Conservation (phyloP, 31 red algal species). For the Odonthalia washingtoniensis region DNA sequence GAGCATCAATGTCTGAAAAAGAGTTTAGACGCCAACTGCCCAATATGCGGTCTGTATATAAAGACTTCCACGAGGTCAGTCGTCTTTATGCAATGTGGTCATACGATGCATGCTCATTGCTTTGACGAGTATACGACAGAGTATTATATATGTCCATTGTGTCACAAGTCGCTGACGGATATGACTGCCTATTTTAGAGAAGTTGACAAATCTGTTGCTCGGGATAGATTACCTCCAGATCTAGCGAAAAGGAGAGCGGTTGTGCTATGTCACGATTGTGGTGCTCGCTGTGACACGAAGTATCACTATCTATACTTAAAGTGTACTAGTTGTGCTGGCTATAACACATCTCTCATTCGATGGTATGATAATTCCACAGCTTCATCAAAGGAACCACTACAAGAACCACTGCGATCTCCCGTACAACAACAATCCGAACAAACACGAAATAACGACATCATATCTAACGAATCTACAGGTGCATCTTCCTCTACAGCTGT, state of each 20-base stretch:
- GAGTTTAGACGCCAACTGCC: slow-evolving; percentile 92
- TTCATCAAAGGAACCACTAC: no score
- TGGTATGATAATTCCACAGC: no score
- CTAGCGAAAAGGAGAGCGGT: slow-evolving; percentile 64
- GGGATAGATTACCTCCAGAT: slow-evolving; percentile 57
- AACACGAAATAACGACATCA: no score
- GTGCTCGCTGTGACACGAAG: slow-evolving; percentile 25
- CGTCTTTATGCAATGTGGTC: slow-evolving; percentile 92
- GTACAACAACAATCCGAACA: no score
- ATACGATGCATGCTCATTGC: slow-evolving; percentile 94
- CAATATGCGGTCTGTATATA: slow-evolving; percentile 89
- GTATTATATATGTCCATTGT: slow-evolving; percentile 79
- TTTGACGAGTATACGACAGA: slow-evolving; percentile 58
- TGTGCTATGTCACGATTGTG: slow-evolving; percentile 90
- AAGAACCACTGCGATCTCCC: no score
- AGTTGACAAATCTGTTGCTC: slow-evolving; percentile 60
- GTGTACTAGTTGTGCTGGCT: slow-evolving; percentile 74
- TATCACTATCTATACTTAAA: slow-evolving; percentile 96
- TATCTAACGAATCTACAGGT: no score
- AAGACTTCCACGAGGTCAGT: slow-evolving; percentile 90
- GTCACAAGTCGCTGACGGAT: slow-evolving; percentile 84
- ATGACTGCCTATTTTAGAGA: slow-evolving; percentile 74
- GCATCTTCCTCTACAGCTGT: no score
- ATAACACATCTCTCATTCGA: slow-evolving; percentile 75
- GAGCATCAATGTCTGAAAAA: slow-evolving; percentile 88